A percentile compares a stretch with the other conserved stretches of the same genome.
These are phyloP conservation scores for Hsuehochloa calcarea DNA, from an alignment of 176 grass and related monocot species.

Conservation along the genomic window DNA sequence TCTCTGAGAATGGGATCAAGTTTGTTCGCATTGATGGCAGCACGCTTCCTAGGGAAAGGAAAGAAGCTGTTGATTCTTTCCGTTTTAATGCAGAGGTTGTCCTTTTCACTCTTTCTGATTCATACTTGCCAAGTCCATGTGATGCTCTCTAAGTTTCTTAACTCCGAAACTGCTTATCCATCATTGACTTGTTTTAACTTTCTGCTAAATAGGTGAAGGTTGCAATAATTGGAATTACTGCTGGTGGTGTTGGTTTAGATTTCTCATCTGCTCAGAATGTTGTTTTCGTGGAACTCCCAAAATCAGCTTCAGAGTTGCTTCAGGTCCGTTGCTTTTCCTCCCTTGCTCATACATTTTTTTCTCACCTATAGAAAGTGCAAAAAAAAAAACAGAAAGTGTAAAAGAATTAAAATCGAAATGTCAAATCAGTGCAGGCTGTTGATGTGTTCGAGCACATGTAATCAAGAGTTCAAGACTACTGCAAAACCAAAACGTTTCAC, in stretches of 20 bases:
- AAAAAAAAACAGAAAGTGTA: neutral
- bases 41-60: constrained; percentile 74
- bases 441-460: constrained; percentile 2
- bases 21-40: constrained; percentile 92
- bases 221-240: constrained; percentile 98
- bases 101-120: neutral
- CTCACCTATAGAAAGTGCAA: neutral
- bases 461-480: constrained; percentile 18
- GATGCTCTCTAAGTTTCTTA: neutral
- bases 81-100: constrained; percentile 65
- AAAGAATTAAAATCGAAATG: constrained; percentile 11
- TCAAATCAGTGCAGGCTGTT: neutral
- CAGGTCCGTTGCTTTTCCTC: constrained; percentile 48
- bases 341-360: constrained; percentile 28
- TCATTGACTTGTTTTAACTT: constrained; percentile 33
- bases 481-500: neutral
- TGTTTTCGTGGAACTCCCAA: constrained; percentile 91
- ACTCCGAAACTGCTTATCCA: constrained; percentile 12
- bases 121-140: constrained; percentile 23
- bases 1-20: constrained; percentile 71
- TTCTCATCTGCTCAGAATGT: constrained; percentile 95
- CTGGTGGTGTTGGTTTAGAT: constrained; percentile 80
- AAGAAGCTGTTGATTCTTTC: constrained; percentile 87
- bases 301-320: constrained; percentile 83
- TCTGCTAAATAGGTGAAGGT: constrained; percentile 65